Base-by-base conservation (phyloP, 2,329 filamentous ascomycete genomes). In the Hypoxylon sp. region DNA sequence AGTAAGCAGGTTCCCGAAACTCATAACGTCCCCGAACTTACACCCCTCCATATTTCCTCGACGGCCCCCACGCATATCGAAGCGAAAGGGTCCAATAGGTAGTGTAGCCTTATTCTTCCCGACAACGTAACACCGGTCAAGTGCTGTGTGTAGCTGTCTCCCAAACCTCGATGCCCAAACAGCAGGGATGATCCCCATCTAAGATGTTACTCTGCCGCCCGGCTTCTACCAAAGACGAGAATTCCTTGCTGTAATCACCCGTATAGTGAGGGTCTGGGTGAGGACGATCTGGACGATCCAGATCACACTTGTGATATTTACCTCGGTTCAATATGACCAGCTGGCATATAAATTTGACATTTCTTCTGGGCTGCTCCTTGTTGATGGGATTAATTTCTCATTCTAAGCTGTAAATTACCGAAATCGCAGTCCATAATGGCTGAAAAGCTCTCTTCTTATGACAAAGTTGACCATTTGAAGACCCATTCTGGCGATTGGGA, bases 101-200 rank as follows among this genome's bases (percentile, higher is more conserved):
- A 44, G 37, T 13, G 31, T 44, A 42, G 46, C 42, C 52, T 29
- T 65, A 54, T 59, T 59, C 59, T 63, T 61, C 26, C 69, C 69
- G 69, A 65, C 2, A 57, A 22, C n/a, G 69, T 71, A 51, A 53
- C 59, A 71, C 66, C 26, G 53, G 46, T 46, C 24, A 50, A 48
- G 67, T 71, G 69, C 24, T 57, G 69, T 71, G 60, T 48, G 22
- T 63, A 59, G 52, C 39, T 60, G 51, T 65, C 51, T 65, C 44
- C 66, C 69, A 66, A 71, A 46, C 37, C 39, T 71, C 60, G 63
- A 67, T 67, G 58, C 63, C 69, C 51, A 29, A 67, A 60, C 26
- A 57, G 50, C 63, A 69, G 50, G 69, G 69, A 63, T 71, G 44
- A 62, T 64, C 66, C 63, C 66, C 24, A 59, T 52, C 31, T 29